phyloP scores from a whole-genome alignment of 345 rosid species.

The Citrus maxima region DNA sequence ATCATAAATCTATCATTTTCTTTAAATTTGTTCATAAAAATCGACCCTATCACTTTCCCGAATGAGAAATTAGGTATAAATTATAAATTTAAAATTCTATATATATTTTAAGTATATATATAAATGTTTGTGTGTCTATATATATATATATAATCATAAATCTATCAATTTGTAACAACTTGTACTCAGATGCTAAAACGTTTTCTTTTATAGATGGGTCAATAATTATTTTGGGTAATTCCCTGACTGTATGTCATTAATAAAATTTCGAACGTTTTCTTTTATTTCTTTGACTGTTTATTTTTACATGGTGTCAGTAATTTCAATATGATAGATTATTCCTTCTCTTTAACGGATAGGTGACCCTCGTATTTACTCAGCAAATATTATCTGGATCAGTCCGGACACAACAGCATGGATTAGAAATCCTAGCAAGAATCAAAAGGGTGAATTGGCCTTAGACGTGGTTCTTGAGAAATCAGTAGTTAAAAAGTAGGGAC shows the following conservation, averaged over 20 bases:
- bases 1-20: too few species aligned
- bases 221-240: too few species aligned
- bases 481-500: slow-evolving; percentile 78
- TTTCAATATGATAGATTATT: slow-evolving; percentile 11
- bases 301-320: not conserved
- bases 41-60: too few species aligned
- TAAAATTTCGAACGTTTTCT: not conserved
- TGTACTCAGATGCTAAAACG: not conserved
- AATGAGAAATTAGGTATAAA: too few species aligned
- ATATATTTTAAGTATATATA: too few species aligned
- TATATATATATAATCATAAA: too few species aligned
- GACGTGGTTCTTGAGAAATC: slow-evolving; percentile 72
- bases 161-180: not conserved
- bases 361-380: slow-evolving; percentile 70
- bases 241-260: not conserved
- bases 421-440: slow-evolving; percentile 45
- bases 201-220: not conserved
- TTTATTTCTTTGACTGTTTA: not conserved
- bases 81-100: too few species aligned
- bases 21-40: too few species aligned
- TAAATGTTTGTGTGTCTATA: too few species aligned
- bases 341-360: slow-evolving; percentile 44
- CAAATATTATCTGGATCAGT: slow-evolving; percentile 71
- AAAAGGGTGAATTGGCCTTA: slow-evolving; percentile 68
- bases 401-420: slow-evolving; percentile 70